A percentile compares a stretch with the other conserved stretches of the same genome.
Evolutionary conservation across 176 grass and related monocot species (phyloP).

Genomic region (Echinochloa phyllopogon): DNA sequence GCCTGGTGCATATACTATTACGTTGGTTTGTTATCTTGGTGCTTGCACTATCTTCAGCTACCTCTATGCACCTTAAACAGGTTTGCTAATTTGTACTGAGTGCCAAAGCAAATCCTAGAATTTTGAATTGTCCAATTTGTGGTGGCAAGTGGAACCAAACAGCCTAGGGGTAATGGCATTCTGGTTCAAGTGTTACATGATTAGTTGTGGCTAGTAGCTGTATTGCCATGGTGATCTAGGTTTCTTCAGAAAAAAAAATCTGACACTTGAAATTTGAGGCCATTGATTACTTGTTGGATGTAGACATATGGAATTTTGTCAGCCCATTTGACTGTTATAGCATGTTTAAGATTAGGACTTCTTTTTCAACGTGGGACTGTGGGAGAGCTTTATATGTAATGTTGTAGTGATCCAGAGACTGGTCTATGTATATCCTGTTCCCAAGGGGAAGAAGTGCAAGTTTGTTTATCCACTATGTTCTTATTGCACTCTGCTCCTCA

Average conservation of each 20-base stretch:
- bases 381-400: background rate
- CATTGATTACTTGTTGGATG: too few species aligned
- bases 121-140: background rate
- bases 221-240: too few species aligned
- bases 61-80: slow-evolving; percentile 27
- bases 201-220: too few species aligned
- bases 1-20: background rate
- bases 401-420: background rate
- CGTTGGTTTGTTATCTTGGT: slow-evolving; percentile 26
- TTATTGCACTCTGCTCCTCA: slow-evolving; percentile 23
- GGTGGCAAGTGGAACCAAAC: slow-evolving; percentile 11
- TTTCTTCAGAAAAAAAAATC: too few species aligned
- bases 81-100: background rate
- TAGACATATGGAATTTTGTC: too few species aligned
- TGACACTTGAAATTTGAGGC: too few species aligned
- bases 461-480: slow-evolving; percentile 14
- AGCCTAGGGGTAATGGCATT: background rate
- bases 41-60: slow-evolving; percentile 15
- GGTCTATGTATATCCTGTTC: slow-evolving; percentile 6
- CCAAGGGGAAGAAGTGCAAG: slow-evolving; percentile 13
- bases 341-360: too few species aligned
- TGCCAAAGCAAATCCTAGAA: background rate
- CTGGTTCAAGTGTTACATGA: background rate
- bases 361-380: too few species aligned
- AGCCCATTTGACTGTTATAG: too few species aligned